These are phyloP conservation scores for Cydonia oblonga DNA, from an alignment of 331 rosid species.

Conservation along the genomic window DNA sequence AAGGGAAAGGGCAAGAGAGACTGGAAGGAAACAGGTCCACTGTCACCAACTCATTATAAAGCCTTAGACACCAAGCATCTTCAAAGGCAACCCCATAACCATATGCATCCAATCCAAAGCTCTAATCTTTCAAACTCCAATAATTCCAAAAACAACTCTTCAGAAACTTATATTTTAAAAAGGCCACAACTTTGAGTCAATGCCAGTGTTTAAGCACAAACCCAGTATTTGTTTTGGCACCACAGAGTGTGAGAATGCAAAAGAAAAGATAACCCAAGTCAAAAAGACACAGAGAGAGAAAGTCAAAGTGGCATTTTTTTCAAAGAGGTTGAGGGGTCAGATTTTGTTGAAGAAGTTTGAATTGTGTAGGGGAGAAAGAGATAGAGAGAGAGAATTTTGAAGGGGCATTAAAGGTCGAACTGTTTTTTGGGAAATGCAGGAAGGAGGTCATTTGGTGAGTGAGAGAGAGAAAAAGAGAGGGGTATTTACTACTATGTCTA, in stretches of 20 bases:
- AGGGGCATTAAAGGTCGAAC: conserved; percentile 32
- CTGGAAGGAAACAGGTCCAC: conserved; percentile 45
- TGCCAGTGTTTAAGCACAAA: conserved; percentile 24
- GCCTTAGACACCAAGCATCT: conserved; percentile 75
- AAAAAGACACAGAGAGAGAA: too few species aligned
- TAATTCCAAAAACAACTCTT: not conserved
- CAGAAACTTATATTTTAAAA: not conserved
- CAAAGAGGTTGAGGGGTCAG: conserved; percentile 14
- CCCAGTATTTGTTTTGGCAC: conserved; percentile 15
- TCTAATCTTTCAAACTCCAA: conserved; percentile 18
- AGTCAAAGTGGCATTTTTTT: conserved; percentile 28
- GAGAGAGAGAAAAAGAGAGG: not conserved
- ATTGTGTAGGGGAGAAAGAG: not conserved
- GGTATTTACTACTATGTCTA: conserved; percentile 32
- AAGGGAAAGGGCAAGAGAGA: conserved; percentile 51
- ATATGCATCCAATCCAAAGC: conserved; percentile 15
- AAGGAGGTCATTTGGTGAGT: conserved; percentile 19
- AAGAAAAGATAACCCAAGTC: conserved; percentile 10
- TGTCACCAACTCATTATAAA: conserved; percentile 73
- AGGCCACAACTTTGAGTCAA: conserved; percentile 19
- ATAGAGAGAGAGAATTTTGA: not conserved
- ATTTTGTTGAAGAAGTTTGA: not conserved
- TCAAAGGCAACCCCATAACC: conserved; percentile 28
- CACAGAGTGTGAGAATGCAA: conserved; percentile 21
- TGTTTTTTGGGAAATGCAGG: conserved; percentile 35